Evolutionary conservation across 768 basidiomycete species (phyloP).

Genomic region (Antrodiella citrinella): DNA sequence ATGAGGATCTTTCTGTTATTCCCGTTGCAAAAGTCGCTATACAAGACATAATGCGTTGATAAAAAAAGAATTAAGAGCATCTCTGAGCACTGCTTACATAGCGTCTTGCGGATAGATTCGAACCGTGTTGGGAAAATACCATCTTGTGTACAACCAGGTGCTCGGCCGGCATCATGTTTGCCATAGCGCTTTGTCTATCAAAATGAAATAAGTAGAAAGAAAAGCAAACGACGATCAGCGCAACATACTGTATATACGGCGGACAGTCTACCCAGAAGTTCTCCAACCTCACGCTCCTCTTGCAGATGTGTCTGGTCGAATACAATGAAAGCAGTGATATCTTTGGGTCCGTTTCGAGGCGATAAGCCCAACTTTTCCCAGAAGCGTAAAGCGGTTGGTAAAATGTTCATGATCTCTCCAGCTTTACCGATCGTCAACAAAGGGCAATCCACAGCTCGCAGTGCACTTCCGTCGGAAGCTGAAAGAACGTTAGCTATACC

Average conservation of each 20-base stretch:
- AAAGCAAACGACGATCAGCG: background rate
- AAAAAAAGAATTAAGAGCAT: too few species aligned
- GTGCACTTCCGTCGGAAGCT: background rate
- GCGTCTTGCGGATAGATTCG: constrained; percentile 62
- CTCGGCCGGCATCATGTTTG: constrained; percentile 42
- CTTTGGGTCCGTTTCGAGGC: constrained; percentile 64
- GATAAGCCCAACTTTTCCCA: constrained; percentile 80
- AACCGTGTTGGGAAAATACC: constrained; percentile 59
- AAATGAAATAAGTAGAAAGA: constrained; percentile 9
- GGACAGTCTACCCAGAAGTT: constrained; percentile 51
- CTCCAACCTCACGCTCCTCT: constrained; percentile 38
- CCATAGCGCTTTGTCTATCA: constrained; percentile 57
- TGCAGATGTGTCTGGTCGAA: constrained; percentile 53
- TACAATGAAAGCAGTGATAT: constrained; percentile 59
- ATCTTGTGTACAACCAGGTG: constrained; percentile 35
- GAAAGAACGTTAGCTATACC: background rate
- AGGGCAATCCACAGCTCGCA: constrained; percentile 31
- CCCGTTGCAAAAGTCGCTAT: too few species aligned
- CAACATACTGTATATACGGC: constrained; percentile 50
- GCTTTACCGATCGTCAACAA: constrained; percentile 60
- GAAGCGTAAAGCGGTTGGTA: constrained; percentile 66
- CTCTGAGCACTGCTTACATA: too few species aligned
- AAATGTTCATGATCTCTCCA: constrained; percentile 58
- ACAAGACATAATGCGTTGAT: too few species aligned
- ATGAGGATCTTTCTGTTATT: too few species aligned